Percentiles rank a stretch among this genome's conserved stretches.
Conservation (phyloP, 2,329 filamentous ascomycete species). For the Pseudogymnoascus sp. region DNA sequence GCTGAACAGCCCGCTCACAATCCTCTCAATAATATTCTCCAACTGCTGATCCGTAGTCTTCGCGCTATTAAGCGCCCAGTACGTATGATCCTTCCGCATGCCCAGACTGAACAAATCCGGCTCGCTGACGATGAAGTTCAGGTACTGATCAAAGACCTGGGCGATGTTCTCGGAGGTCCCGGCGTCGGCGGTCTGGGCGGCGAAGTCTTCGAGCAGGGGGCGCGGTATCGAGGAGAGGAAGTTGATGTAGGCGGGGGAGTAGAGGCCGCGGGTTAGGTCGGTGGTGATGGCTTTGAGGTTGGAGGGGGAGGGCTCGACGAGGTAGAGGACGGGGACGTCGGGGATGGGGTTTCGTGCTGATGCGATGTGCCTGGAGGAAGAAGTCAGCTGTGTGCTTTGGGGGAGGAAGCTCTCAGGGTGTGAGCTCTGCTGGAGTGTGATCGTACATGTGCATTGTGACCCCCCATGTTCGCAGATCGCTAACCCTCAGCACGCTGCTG, state of each 20-base stretch:
- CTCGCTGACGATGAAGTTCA: slow-evolving; percentile 95
- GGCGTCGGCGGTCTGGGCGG: slow-evolving; percentile 72
- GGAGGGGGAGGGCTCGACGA: slow-evolving; percentile 77
- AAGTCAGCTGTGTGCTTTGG: slow-evolving; percentile 20
- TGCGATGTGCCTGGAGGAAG: slow-evolving; percentile 59
- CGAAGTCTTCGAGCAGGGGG: slow-evolving; percentile 89
- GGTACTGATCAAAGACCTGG: slow-evolving; percentile 90
- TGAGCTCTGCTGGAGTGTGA: background rate
- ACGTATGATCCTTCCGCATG: slow-evolving; percentile 82
- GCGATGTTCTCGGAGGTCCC: slow-evolving; percentile 84
- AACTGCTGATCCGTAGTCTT: slow-evolving; percentile 85
- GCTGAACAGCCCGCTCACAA: slow-evolving; percentile 94
- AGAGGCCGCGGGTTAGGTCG: slow-evolving; percentile 80
- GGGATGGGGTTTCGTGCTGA: slow-evolving; percentile 81
- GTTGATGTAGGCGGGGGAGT: slow-evolving; percentile 92
- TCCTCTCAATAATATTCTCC: slow-evolving; percentile 77
- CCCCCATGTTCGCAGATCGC: slow-evolving; percentile 87
- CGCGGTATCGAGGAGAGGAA: slow-evolving; percentile 91
- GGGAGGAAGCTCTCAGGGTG: background rate
- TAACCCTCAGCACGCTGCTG: slow-evolving; percentile 89
- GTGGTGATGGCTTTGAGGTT: slow-evolving; percentile 78
- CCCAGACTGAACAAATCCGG: slow-evolving; percentile 92
- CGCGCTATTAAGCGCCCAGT: slow-evolving; percentile 93
- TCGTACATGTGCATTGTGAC: slow-evolving; percentile 88
- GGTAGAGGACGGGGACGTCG: slow-evolving; percentile 91